A percentile compares a stretch with the other conserved stretches of the same genome.
Evolutionary conservation across 257 asterid genomes (phyloP).

Genomic region (Hygrophila difformis): DNA sequence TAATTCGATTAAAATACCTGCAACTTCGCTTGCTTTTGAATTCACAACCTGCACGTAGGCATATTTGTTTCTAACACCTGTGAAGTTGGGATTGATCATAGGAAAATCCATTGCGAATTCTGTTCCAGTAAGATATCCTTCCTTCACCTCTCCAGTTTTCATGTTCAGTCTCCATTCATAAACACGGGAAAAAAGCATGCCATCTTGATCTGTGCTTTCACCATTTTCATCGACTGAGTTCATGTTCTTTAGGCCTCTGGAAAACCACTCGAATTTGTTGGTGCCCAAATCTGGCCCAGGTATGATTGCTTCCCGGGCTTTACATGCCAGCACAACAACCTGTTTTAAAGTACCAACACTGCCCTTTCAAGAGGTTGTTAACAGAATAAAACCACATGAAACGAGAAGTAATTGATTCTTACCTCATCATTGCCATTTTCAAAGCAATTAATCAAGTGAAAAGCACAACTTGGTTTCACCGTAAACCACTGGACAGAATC

Average conservation of each 20-base stretch:
- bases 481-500: slow-evolving; percentile 39
- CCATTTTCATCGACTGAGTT: not conserved
- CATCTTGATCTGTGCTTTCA: slow-evolving; percentile 15
- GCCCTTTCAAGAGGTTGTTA: not conserved
- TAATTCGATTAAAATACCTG: slow-evolving; percentile 29
- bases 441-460: slow-evolving; percentile 40
- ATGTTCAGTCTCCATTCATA: slow-evolving; percentile 46
- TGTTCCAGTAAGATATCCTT: slow-evolving; percentile 22
- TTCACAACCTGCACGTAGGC: slow-evolving; percentile 37
- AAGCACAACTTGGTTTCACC: slow-evolving; percentile 31
- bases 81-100: slow-evolving; percentile 22
- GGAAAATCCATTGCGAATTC: slow-evolving; percentile 41
- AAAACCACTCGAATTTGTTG: slow-evolving; percentile 34
- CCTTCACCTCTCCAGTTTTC: slow-evolving; percentile 26
- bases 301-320: slow-evolving; percentile 28
- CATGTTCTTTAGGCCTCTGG: slow-evolving; percentile 24
- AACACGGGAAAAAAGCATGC: slow-evolving; percentile 19
- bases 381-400: too few relatives aligned
- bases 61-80: slow-evolving; percentile 23
- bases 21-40: slow-evolving; percentile 20
- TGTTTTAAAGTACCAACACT: not conserved
- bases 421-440: slow-evolving; percentile 41
- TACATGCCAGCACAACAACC: slow-evolving; percentile 24
- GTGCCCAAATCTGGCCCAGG: slow-evolving; percentile 41
- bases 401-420: not conserved